These are phyloP conservation scores for Penicillium sp. DNA, from an alignment of 2,329 filamentous ascomycete species.

Conservation along the genomic window DNA sequence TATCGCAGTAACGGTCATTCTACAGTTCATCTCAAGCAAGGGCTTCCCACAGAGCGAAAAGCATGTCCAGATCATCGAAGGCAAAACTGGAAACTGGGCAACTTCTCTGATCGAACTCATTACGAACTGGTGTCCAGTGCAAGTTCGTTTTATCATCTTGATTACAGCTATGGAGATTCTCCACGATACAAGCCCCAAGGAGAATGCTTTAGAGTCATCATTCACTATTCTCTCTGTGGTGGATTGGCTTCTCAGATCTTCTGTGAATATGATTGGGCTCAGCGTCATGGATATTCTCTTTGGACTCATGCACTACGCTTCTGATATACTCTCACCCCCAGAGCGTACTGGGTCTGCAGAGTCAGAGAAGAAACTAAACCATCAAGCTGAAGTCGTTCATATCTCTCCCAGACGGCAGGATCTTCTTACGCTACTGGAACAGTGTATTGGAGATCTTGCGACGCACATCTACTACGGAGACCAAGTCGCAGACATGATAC, in stretches of 20 bases:
- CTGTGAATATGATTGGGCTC: conserved; percentile 89
- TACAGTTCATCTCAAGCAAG: conserved; percentile 66
- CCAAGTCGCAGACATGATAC: conserved; percentile 92
- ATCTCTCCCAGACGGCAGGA: conserved; percentile 57
- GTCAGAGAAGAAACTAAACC: conserved; percentile 20
- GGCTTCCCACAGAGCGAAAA: conserved; percentile 55
- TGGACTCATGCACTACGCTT: conserved; percentile 78
- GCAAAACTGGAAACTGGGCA: conserved; percentile 65
- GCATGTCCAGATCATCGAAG: conserved; percentile 41
- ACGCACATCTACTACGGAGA: conserved; percentile 97
- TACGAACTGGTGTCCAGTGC: conserved; percentile 85
- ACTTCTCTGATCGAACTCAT: conserved; percentile 76
- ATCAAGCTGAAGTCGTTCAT: conserved; percentile 6
- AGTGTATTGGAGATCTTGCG: conserved; percentile 84
- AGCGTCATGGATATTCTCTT: conserved; percentile 94
- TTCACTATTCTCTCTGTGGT: conserved; percentile 74
- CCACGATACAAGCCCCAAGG: conserved; percentile 63
- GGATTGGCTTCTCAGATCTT: conserved; percentile 76
- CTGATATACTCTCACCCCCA: conserved; percentile 68
- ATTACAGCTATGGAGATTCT: conserved; percentile 77
- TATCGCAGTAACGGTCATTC: conserved; percentile 67
- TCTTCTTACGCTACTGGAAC: conserved; percentile 68
- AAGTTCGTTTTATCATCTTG: conserved; percentile 88
- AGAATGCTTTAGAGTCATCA: conserved; percentile 70
- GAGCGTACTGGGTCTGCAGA: conserved; percentile 37